Evolutionary conservation across 192 early-diverging fungal species (phyloP), one percentile per base, ranked within the genome.

Genomic region (Coemansia sp.): DNA sequence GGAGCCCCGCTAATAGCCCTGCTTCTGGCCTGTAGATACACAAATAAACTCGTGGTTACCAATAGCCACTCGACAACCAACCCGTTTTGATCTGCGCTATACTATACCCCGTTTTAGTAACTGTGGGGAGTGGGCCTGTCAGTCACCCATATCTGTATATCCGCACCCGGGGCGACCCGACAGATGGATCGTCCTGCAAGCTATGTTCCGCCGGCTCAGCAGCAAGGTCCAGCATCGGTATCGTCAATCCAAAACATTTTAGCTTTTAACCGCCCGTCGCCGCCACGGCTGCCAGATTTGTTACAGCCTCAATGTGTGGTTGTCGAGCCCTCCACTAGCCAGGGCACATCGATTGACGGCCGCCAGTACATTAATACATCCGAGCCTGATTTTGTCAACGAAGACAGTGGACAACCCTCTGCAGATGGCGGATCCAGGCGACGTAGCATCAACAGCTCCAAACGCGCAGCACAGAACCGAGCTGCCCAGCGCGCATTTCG

Each of bases 401-500:
- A 80, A 12, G 71, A 70, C 39, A 47, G 61, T 32, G 16, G 23
- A 1, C 77, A 67, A 48, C 50, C 65, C 4, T 10, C 41, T 3
- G 68, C 53, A 18, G 77, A 74, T 11, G 52, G 64, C 14, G 57
- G 51, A 41, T 43, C 69, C 13, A 65, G 64, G 49, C 68, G 72
- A 20, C 71, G 78, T 49, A 71, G 65, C 43, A 74, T 80, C 57
- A 80, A 80, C 52, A 80, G 78, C 64, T 80, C 78, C 26, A 80
- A 80, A 48, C 71, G 78, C 18, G 78, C 78, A 10, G 78, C 78
- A 3, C 78, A 80, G 69, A 80, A 80, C 56, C 64, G 78, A 19
- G 78, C 78, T 2, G 78, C 78, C 1, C 78, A 80, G 59, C 60
- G 78, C 2, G 78, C 78, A 27, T 80, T 80, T 62, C 66, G 78